These are phyloP conservation scores for Hypomyces perniciosus DNA, from an alignment of 2,329 filamentous ascomycete genomes.

Conservation along the genomic window DNA sequence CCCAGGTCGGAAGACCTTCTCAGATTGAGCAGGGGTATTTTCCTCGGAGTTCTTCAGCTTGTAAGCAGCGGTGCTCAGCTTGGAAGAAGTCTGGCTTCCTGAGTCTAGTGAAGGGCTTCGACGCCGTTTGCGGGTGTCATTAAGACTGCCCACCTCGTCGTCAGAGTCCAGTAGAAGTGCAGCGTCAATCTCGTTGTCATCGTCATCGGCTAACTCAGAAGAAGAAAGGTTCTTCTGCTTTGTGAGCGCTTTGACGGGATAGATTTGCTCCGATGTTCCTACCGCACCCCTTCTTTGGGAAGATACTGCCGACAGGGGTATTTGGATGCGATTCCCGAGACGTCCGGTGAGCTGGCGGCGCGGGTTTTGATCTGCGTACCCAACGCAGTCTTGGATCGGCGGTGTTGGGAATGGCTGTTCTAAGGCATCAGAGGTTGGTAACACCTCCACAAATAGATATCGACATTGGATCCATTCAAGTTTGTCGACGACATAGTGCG, in stretches of 20 bases:
- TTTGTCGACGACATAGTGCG: conserved; percentile 67
- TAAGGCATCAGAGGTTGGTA: conserved; percentile 8
- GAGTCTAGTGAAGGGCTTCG: conserved; percentile 4
- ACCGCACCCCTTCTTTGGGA: neutral
- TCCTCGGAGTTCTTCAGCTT: neutral
- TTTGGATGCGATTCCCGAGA: conserved; percentile 1
- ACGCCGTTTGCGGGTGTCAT: neutral
- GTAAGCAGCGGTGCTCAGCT: conserved; percentile 13
- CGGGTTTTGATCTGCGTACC: conserved; percentile 25
- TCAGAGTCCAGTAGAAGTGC: conserved; percentile 21
- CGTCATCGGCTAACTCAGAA: conserved; percentile 1
- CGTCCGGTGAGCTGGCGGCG: conserved; percentile 10
- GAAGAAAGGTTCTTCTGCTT: neutral
- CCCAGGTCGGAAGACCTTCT: conserved; percentile 57
- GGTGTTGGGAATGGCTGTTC: conserved; percentile 13
- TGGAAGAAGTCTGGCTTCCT: neutral
- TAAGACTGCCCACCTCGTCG: conserved; percentile 8
- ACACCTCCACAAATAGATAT: conserved; percentile 60
- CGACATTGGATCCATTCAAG: conserved; percentile 86
- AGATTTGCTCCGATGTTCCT: neutral
- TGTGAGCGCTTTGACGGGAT: neutral
- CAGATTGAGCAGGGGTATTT: neutral
- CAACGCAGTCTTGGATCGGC: neutral
- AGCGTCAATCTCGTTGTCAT: conserved; percentile 14
- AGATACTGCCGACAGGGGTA: conserved; percentile 25